Evolutionary conservation across 768 basidiomycete species (phyloP), one percentile per base, ranked within the genome.

Genomic region (Tulasnella sp.): DNA sequence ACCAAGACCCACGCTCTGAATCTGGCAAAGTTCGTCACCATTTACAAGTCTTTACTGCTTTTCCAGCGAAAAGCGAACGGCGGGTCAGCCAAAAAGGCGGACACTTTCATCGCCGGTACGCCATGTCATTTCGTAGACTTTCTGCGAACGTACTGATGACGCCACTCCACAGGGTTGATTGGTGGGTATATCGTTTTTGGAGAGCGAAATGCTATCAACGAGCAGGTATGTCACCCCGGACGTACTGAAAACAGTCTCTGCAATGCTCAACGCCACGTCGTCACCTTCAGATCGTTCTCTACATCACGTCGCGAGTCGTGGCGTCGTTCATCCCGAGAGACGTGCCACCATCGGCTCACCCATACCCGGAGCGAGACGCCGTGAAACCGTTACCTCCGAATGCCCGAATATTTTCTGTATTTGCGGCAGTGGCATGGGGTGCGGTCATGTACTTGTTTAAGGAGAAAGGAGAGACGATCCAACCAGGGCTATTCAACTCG

Each of bases 401-500:
- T 77, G 83, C 92, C 19, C 83, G 86, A 16, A 89, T 92, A 78
- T 99, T 98, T 81, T 87, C 90, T 1, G 78, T 91, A 62, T 94
- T 95, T 74, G 91, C 95, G 3, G 92, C 95, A 0, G 76, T 98
- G 16, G 86, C 89, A 37, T 98, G 97, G 97, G 97, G 94, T 59
- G 86, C 90, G 8, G 95, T 98, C 62, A 98, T 99, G 96, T 99
- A 90, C 86, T 82, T 97, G 74, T 98, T 95, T 85, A 85, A 89
- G 77, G 84, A 97, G 79, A 84, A 87, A 26, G 88, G 91, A 65
- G 90, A 98, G 81, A 89, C 89, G n/a, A 88, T 99, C 74, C 95
- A 98, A 77, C 92, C 94, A 19, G 97, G 95, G 72, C 93, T 98
- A 94, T 94, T 94, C 83, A 92, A 87, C 82, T 92, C 91, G 19